Percentiles rank a stretch among this genome's conserved stretches.
Evolutionary conservation across 2,329 filamentous ascomycete species (phyloP).

Genomic region (Pseudogymnoascus sp.): DNA sequence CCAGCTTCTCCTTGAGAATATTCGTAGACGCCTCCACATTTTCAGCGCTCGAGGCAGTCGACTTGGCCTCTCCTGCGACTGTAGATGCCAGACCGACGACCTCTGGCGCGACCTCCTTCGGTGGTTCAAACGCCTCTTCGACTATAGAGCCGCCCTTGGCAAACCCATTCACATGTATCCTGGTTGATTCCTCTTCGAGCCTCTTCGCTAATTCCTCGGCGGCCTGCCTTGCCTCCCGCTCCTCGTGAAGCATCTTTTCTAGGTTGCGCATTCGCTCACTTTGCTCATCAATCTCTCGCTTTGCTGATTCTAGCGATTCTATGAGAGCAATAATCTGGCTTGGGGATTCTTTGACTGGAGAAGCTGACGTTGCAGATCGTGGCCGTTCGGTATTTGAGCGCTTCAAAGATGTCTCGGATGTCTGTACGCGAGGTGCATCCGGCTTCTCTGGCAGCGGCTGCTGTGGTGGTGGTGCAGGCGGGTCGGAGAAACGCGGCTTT

Average conservation of each 20-base stretch:
- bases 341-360: constrained; percentile 46
- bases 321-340: constrained; percentile 78
- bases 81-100: constrained; percentile 10
- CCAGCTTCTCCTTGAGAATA: constrained; percentile 63
- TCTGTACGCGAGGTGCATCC: constrained; percentile 50
- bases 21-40: constrained; percentile 34
- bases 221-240: constrained; percentile 71
- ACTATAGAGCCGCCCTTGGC: constrained; percentile 34
- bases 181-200: constrained; percentile 53
- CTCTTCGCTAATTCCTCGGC: constrained; percentile 76
- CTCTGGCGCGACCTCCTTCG: constrained; percentile 28
- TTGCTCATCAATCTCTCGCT: constrained; percentile 81
- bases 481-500: constrained; percentile 83
- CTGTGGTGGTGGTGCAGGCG: constrained; percentile 86
- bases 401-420: constrained; percentile 58
- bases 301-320: constrained; percentile 75
- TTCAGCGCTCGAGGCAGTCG: constrained; percentile 14
- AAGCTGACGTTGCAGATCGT: constrained; percentile 45
- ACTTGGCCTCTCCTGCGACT: constrained; percentile 17
- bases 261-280: constrained; percentile 71
- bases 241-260: constrained; percentile 69
- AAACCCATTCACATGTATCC: constrained; percentile 34
- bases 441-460: constrained; percentile 92
- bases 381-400: constrained; percentile 69
- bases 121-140: constrained; percentile 41